These are phyloP conservation scores for Colletotrichum tofieldiae DNA, from an alignment of 2,329 filamentous ascomycete genomes.

Conservation along the genomic window DNA sequence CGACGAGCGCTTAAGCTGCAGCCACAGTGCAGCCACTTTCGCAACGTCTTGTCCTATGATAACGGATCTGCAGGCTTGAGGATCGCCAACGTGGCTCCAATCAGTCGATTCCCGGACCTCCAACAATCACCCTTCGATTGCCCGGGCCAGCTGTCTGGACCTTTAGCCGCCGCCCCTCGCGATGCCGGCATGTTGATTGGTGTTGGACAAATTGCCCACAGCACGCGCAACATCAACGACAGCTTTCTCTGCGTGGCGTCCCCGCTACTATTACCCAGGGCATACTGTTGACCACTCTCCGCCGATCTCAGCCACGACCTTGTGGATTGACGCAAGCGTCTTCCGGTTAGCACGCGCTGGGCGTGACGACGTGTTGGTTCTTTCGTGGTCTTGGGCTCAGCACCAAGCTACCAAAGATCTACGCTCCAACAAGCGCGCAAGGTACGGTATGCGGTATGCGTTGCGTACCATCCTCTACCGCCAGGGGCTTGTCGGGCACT, in stretches of 20 bases:
- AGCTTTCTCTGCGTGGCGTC: neutral
- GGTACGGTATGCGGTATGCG: neutral
- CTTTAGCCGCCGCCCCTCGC: conserved; percentile 28
- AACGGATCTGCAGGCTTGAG: conserved; percentile 4
- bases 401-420: neutral
- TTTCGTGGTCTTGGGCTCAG: neutral
- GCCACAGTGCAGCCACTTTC: conserved; percentile 13
- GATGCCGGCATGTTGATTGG: conserved; percentile 21
- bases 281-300: neutral
- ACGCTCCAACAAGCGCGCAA: conserved; percentile 19
- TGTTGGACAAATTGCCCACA: conserved; percentile 8
- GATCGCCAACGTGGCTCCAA: conserved; percentile 43
- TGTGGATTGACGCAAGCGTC: neutral
- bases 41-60: conserved; percentile 1
- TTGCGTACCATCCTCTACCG: neutral
- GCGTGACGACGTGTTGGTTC: neutral
- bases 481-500: neutral
- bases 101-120: conserved; percentile 17
- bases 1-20: conserved; percentile 34
- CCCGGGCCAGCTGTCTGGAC: conserved; percentile 10
- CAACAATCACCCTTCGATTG: conserved; percentile 30
- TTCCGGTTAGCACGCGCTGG: neutral
- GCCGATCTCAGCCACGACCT: neutral
- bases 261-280: neutral
- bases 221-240: neutral